These are phyloP conservation scores for Miamiensis avidus DNA, from an alignment of 169 alveolate genomes.

Conservation along the genomic window DNA sequence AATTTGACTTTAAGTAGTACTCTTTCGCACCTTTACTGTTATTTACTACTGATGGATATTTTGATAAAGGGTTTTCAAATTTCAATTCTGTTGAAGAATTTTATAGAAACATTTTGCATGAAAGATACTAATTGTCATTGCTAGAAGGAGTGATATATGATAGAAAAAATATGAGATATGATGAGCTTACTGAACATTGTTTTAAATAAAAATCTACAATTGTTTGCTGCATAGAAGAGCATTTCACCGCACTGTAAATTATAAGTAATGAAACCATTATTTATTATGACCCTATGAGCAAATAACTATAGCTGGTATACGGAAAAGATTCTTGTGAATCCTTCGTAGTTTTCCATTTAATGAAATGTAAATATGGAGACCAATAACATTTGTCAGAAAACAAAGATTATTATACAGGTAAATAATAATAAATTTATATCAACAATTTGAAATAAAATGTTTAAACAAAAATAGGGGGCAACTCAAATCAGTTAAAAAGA, in stretches of 20 bases:
- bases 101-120: neutral
- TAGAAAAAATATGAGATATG: neutral
- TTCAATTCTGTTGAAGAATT: constrained; percentile 2
- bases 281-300: neutral
- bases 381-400: neutral
- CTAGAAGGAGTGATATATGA: neutral
- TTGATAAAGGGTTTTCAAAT: constrained; percentile 1
- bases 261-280: neutral
- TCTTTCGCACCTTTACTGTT: neutral
- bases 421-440: neutral
- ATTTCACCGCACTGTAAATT: neutral
- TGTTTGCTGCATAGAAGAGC: neutral
- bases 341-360: neutral
- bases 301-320: neutral
- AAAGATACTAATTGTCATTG: neutral
- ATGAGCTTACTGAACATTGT: neutral
- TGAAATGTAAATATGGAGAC: constrained; percentile 10
- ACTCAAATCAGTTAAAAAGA: neutral
- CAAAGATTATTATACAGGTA: neutral
- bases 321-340: neutral
- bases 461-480: neutral
- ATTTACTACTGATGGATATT: neutral
- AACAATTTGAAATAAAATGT: neutral
- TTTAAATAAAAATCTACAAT: neutral
- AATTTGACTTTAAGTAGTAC: neutral